Base-by-base conservation (phyloP, 306 rosid species). In the Vigna angularis region DNA sequence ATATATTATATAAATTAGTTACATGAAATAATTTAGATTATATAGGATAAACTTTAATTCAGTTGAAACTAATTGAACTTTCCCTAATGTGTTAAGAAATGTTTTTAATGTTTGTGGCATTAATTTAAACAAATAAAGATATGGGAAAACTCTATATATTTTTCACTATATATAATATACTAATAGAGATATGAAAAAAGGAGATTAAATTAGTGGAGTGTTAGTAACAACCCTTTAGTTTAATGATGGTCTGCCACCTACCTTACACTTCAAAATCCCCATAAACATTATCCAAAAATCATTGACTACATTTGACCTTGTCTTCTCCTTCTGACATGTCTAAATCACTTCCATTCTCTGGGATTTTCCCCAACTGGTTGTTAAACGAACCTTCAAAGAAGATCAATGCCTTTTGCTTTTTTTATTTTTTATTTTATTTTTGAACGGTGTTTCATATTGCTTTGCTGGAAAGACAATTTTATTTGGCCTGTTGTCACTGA, bases 381-480 rank as follows among this genome's bases (percentile, higher is more conserved):
- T 49, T 65, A 73, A 68, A 45, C 34, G 81, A 75, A 17, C 51
- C 9, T 62, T 16, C 61, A 28, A 72, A 17, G 74, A 83, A 62
- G 13, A 7, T 32, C 47, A 62, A 5, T 30, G 22, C 45, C 32
- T 61, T 28, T 61, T 14, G 40, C 20, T 13, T 59, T 40, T 59
- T 24, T 24, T 1, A 11, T 28, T 61, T 28, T 17, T 10, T 13
- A 26, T 6, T 58, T 57, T 24, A 3, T 57, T 26, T 58, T 59
- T 59, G 20, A 59, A 59, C 0, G 42, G 42, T 59, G 70, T 61
- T 70, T 78, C 77, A 74, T 83, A 73, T 83, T 82, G 75, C 82
- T 77, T 66, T 70, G 74, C 55, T 83, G 78, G 69, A 83, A 66
- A 68, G 81, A 47, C 64, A 20, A 45, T 3, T 59, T 59, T 15